Evolutionary conservation across 2,329 filamentous ascomycete genomes (phyloP).

Genomic region (Trichoderma citrinoviride): DNA sequence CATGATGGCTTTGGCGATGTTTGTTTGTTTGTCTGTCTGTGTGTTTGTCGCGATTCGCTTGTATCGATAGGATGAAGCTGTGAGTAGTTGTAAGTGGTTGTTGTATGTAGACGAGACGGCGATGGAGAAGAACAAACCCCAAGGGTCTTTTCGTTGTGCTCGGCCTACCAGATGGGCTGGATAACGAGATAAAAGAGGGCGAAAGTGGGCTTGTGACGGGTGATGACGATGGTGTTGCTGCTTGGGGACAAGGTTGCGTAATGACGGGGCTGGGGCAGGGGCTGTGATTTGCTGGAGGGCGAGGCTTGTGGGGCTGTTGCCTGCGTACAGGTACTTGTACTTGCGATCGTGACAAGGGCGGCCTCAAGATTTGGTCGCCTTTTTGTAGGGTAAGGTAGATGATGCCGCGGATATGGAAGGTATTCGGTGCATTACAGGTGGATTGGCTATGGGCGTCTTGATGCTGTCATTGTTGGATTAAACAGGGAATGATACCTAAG

Average conservation of each 20-base stretch:
- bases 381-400: not conserved
- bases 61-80: too few species aligned
- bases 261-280: conserved; percentile 3
- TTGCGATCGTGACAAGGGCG: not conserved
- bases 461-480: not conserved
- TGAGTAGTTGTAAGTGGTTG: too few species aligned
- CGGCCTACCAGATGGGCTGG: conserved; percentile 1
- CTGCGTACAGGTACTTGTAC: not conserved
- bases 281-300: not conserved
- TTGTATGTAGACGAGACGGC: not conserved
- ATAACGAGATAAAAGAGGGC: conserved; percentile 4
- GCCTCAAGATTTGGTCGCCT: not conserved
- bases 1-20: conserved; percentile 41
- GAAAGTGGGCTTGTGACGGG: conserved; percentile 17
- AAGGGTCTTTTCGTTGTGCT: not conserved
- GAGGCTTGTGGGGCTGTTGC: not conserved
- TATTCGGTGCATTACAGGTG: not conserved
- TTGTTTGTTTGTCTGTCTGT: not conserved
- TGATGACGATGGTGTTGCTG: conserved; percentile 15
- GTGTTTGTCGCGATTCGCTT: too few species aligned
- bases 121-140: not conserved
- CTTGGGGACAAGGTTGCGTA: conserved; percentile 21
- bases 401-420: too few species aligned
- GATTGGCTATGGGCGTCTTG: not conserved
- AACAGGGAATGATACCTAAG: not conserved